Conservation (phyloP, 2,329 filamentous ascomycete genomes). For the Westerdykella aurantiaca region DNA sequence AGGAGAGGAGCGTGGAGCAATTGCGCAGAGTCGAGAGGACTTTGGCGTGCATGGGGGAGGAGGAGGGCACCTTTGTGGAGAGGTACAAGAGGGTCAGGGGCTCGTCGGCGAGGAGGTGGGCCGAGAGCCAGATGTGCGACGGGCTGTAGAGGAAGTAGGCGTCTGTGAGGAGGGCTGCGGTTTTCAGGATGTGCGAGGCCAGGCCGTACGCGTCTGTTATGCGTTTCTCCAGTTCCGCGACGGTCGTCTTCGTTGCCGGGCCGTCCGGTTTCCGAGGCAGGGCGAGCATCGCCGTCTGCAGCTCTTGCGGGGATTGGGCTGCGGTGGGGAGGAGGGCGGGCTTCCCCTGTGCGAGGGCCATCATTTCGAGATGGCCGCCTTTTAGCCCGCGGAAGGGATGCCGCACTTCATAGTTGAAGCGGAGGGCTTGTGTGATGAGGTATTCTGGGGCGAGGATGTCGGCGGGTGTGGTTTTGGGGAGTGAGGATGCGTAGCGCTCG, state of each 20-base stretch:
- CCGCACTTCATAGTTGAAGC: constrained; percentile 88
- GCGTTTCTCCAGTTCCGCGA: constrained; percentile 37
- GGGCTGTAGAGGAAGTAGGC: constrained; percentile 97
- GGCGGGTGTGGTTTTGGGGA: constrained; percentile 60
- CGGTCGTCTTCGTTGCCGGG: constrained; percentile 10
- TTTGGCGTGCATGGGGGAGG: constrained; percentile 24
- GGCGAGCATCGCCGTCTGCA: constrained; percentile 24
- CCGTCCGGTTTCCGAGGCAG: constrained; percentile 19
- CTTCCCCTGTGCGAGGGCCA: constrained; percentile 59
- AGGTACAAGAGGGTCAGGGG: constrained; percentile 51
- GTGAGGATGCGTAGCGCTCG: constrained; percentile 49
- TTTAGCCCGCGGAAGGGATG: constrained; percentile 87
- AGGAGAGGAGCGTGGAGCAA: constrained; percentile 39
- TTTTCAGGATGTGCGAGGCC: constrained; percentile 52
- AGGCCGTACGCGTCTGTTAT: constrained; percentile 62
- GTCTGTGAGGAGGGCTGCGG: constrained; percentile 79
- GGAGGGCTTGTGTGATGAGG: constrained; percentile 80
- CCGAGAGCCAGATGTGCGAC: constrained; percentile 84
- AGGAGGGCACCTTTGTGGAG: constrained; percentile 37
- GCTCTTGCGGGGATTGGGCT: constrained; percentile 12
- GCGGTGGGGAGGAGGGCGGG: constrained; percentile 33
- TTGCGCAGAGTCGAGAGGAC: constrained; percentile 34
- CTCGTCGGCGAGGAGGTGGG: constrained; percentile 68
- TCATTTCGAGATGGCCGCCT: constrained; percentile 77
- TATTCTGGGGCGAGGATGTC: constrained; percentile 89